phyloP scores from a whole-genome alignment of 768 basidiomycete genomes.

The Daedaleopsis nitida region DNA sequence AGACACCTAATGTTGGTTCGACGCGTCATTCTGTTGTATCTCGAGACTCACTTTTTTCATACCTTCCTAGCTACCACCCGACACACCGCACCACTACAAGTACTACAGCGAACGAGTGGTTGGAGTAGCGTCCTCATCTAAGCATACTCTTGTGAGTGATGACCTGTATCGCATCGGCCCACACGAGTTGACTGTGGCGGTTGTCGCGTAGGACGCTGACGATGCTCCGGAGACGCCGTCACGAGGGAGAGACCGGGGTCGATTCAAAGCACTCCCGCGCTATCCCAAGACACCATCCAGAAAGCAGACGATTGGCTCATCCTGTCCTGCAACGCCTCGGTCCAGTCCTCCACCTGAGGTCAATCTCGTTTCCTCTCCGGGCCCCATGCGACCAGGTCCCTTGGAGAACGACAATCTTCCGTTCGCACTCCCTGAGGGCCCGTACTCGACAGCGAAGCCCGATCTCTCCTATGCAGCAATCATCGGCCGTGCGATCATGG shows the following conservation, averaged over 20 bases:
- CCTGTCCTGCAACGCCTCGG: conserved; percentile 57
- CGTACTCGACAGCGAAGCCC: conserved; percentile 80
- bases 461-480: conserved; percentile 92
- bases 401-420: conserved; percentile 66
- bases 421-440: conserved; percentile 80
- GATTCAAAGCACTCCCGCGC: conserved; percentile 21
- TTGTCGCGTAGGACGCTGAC: conserved; percentile 11
- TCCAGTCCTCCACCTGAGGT: conserved; percentile 64
- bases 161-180: too few species aligned
- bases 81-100: conserved; percentile 31
- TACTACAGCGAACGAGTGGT: conserved; percentile 33
- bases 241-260: conserved; percentile 13
- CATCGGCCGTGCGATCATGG: conserved; percentile 92
- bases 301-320: conserved; percentile 37
- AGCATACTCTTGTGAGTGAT: conserved; percentile 18
- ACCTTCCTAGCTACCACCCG: conserved; percentile 17
- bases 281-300: conserved; percentile 23
- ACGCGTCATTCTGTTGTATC: conserved; percentile 46
- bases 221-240: conserved; percentile 10
- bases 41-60: conserved; percentile 22
- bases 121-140: conserved; percentile 26
- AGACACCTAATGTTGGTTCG: conserved; percentile 30
- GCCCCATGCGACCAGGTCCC: conserved; percentile 69
- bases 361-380: conserved; percentile 84
- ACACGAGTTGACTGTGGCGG: background rate